phyloP scores from a whole-genome alignment of 2,329 filamentous ascomycete genomes.

The Nigrograna mackinnonii region DNA sequence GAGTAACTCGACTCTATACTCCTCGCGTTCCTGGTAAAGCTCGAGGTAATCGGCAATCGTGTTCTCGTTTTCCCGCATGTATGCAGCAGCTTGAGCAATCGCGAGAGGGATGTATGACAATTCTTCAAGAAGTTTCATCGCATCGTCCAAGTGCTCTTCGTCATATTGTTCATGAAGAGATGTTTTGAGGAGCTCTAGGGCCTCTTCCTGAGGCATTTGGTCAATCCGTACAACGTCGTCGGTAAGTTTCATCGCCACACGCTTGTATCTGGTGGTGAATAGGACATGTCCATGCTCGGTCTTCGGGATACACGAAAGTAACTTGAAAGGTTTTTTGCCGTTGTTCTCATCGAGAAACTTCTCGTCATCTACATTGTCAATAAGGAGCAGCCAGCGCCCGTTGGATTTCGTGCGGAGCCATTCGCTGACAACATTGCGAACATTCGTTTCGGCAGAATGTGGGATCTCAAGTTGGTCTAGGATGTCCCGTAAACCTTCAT shows the following conservation, averaged over 20 bases:
- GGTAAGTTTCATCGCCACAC: constrained; percentile 23
- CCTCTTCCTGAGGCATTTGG: constrained; percentile 7
- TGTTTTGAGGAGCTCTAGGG: constrained; percentile 8
- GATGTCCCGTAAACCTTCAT: constrained; percentile 7
- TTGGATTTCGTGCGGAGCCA: constrained; percentile 8
- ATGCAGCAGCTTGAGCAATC: constrained; percentile 31
- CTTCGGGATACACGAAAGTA: constrained; percentile 13
- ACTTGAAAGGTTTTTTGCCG: constrained; percentile 20
- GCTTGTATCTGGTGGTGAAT: constrained; percentile 43
- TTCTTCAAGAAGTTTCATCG: constrained; percentile 8
- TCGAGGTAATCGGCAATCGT: constrained; percentile 12
- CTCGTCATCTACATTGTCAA: constrained; percentile 28
- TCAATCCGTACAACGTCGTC: constrained; percentile 6
- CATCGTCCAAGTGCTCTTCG: constrained; percentile 5
- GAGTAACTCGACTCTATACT: constrained; percentile 7
- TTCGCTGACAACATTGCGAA: constrained; percentile 7
- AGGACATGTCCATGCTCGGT: constrained; percentile 37
- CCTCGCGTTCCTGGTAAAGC: constrained; percentile 11
- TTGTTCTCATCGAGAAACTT: constrained; percentile 7
- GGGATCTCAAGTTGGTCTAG: constrained; percentile 6
- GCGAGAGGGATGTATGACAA: constrained; percentile 35
- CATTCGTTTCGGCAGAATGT: constrained; percentile 9
- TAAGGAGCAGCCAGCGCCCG: constrained; percentile 12
- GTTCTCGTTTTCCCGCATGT: constrained; percentile 19
- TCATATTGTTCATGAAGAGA: constrained; percentile 5